These are phyloP conservation scores for Cutaneotrichosporon cutaneum DNA, from an alignment of 1,284 basidiomycete species.

Conservation along the genomic window DNA sequence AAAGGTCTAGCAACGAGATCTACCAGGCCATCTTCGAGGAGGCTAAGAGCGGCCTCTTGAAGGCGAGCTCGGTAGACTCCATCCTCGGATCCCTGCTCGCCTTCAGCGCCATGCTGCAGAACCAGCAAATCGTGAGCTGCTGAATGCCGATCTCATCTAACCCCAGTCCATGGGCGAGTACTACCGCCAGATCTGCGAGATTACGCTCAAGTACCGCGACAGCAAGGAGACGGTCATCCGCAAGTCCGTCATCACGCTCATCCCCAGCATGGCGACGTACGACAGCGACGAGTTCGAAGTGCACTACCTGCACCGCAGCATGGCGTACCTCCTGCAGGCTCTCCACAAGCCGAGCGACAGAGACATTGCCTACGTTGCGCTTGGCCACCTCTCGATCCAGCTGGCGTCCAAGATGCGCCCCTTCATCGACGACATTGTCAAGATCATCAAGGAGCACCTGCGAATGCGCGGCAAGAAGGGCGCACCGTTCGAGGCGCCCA, in stretches of 20 bases:
- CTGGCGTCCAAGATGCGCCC: constrained; percentile 94
- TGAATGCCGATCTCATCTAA: no score
- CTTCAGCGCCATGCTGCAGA: constrained; percentile 84
- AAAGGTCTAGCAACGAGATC: constrained; percentile 56
- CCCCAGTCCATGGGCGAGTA: constrained; percentile 87
- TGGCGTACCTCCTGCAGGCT: constrained; percentile 84
- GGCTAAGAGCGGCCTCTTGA: constrained; percentile 80
- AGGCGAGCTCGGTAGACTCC: constrained; percentile 67
- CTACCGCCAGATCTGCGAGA: constrained; percentile 84
- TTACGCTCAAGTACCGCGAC: constrained; percentile 83
- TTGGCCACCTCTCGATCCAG: constrained; percentile 90
- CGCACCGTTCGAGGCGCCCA: constrained; percentile 87
- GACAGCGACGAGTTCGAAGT: constrained; percentile 87
- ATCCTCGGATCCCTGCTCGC: constrained; percentile 93
- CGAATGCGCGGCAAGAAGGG: constrained; percentile 87
- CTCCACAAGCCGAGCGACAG: constrained; percentile 87
- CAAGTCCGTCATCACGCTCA: constrained; percentile 89
- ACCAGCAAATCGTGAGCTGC: constrained; percentile 81
- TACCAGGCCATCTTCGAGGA: constrained; percentile 81
- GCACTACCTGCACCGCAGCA: constrained; percentile 83
- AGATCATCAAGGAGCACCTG: constrained; percentile 83
- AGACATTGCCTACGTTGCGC: constrained; percentile 90
- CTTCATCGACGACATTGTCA: constrained; percentile 90
- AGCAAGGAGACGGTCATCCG: constrained; percentile 82
- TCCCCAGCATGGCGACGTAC: constrained; percentile 90